A percentile compares a stretch with the other conserved stretches of the same genome.
phyloP scores from a whole-genome alignment of 139 green algal genomes.

The Chlamydomonas urium region DNA sequence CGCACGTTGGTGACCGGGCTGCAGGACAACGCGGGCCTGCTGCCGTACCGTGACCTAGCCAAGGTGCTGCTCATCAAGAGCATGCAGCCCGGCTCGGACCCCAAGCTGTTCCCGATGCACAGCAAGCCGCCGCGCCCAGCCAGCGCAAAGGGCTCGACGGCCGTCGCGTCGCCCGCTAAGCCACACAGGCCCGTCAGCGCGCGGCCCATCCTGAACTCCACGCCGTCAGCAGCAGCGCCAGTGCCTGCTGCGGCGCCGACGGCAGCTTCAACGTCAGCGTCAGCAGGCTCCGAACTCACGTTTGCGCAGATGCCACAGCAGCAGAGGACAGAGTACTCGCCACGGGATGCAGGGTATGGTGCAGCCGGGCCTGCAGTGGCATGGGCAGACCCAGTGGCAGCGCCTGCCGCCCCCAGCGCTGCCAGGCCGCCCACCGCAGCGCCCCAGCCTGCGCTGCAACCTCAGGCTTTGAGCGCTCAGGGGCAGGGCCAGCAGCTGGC shows the following conservation, averaged over 20 bases:
- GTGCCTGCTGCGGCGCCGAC: too few species aligned
- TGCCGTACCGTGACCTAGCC: slow-evolving; percentile 9
- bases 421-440: not conserved
- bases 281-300: not conserved
- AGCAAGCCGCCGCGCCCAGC: not conserved
- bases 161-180: not conserved
- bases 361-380: not conserved
- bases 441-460: not conserved
- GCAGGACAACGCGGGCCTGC: slow-evolving; percentile 4
- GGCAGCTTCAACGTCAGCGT: too few species aligned
- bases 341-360: not conserved
- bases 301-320: not conserved
- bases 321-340: too few species aligned
- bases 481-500: not conserved
- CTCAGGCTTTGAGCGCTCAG: not conserved
- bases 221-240: not conserved
- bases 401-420: not conserved
- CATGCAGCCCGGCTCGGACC: not conserved
- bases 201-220: not conserved
- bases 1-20: not conserved
- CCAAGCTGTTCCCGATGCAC: slow-evolving; percentile 3
- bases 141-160: not conserved
- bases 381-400: not conserved
- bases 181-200: not conserved
- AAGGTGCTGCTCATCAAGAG: slow-evolving; percentile 9